A percentile compares a stretch with the other conserved stretches of the same genome.
Conservation (phyloP, 345 rosid genomes). For the Syzygium aqueum region DNA sequence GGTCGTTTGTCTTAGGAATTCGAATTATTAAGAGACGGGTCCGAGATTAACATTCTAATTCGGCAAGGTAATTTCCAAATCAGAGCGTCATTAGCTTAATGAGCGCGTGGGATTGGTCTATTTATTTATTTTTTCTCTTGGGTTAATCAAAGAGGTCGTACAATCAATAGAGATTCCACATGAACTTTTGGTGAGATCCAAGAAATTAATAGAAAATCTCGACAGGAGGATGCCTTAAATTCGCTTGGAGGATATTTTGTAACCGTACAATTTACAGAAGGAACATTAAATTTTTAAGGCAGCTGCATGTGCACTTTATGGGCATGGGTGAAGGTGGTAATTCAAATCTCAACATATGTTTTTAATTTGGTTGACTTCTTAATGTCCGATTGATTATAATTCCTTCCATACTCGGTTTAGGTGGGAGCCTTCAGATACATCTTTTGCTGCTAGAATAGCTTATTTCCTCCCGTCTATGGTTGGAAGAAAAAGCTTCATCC, state of each 20-base stretch:
- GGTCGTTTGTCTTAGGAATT: neutral
- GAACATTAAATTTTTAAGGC: neutral
- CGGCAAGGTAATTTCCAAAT: neutral
- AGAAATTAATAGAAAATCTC: neutral
- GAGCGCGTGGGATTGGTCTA: neutral
- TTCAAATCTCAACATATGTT: neutral
- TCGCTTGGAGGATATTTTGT: neutral
- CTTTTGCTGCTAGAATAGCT: neutral
- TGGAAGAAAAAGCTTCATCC: neutral
- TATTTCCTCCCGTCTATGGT: neutral
- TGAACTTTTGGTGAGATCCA: neutral
- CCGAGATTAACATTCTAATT: neutral
- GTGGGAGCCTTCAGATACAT: neutral
- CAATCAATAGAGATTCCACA: fast-evolving
- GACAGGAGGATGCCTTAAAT: neutral
- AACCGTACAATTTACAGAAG: neutral
- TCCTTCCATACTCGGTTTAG: neutral
- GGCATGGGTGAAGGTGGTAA: neutral
- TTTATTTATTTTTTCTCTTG: no score
- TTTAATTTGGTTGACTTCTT: neutral
- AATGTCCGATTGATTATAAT: neutral
- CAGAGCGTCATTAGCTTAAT: neutral
- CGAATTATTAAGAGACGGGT: neutral
- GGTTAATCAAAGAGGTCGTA: neutral
- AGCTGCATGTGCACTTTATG: neutral